Evolutionary conservation across 495 filamentous ascomycete genomes (phyloP).

Genomic region (Penicillium turbatum): DNA sequence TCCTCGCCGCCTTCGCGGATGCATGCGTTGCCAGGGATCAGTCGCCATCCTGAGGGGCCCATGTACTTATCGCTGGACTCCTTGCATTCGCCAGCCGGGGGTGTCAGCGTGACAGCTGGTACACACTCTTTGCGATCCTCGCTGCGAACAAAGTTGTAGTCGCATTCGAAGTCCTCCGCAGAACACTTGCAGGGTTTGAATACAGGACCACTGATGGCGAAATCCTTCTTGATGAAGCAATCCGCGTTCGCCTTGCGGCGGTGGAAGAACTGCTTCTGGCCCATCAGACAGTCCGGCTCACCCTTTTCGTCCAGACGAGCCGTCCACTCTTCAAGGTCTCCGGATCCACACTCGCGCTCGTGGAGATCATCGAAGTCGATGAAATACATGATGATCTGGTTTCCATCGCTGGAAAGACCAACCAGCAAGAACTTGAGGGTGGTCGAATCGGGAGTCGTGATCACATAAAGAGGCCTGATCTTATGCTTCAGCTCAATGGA

Average conservation of each 20-base stretch:
- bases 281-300: slow-evolving; percentile 87
- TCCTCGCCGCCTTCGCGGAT: slow-evolving; percentile 50
- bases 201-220: slow-evolving; percentile 63
- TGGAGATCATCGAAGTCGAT: slow-evolving; percentile 82
- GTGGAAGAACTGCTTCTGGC: slow-evolving; percentile 77
- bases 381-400: slow-evolving; percentile 55
- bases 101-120: slow-evolving; percentile 46
- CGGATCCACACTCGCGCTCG: slow-evolving; percentile 70
- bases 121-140: slow-evolving; percentile 64
- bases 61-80: slow-evolving; percentile 62
- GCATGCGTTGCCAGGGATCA: slow-evolving; percentile 89
- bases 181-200: slow-evolving; percentile 74
- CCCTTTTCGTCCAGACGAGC: slow-evolving; percentile 76
- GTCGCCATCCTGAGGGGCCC: slow-evolving; percentile 83
- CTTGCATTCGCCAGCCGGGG: slow-evolving; percentile 62
- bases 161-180: slow-evolving; percentile 84
- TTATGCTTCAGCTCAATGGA: slow-evolving; percentile 56
- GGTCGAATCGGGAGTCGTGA: slow-evolving; percentile 84
- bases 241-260: slow-evolving; percentile 79
- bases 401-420: slow-evolving; percentile 38
- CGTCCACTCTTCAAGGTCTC: slow-evolving; percentile 83
- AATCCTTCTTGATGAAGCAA: slow-evolving; percentile 84
- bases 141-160: slow-evolving; percentile 73
- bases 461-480: slow-evolving; percentile 63
- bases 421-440: slow-evolving; percentile 83